Evolutionary conservation across 192 early-diverging fungal species (phyloP).

Genomic region (Coemansia biformis): DNA sequence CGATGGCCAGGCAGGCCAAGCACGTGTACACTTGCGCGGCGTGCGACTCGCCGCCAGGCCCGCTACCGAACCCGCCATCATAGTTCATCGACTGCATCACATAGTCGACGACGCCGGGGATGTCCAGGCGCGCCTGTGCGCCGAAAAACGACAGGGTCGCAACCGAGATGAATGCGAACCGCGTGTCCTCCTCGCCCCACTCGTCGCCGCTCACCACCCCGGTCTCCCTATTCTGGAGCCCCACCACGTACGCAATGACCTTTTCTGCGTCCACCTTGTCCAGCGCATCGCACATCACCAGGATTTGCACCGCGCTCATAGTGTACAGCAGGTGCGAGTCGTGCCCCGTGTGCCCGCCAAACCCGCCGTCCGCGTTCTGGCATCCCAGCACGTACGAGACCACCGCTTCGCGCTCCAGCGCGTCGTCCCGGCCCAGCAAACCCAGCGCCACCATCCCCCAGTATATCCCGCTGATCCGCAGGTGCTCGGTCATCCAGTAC

Average conservation of each 20-base stretch:
- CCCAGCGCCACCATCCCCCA: conserved; percentile 87
- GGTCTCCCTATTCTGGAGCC: conserved; percentile 55
- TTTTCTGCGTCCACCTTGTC: conserved; percentile 64
- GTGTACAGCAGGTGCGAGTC: conserved; percentile 91
- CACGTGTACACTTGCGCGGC: conserved; percentile 90
- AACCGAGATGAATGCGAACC: conserved; percentile 86
- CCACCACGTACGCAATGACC: conserved; percentile 62
- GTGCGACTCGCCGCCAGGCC: conserved; percentile 88
- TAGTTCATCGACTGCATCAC: conserved; percentile 82
- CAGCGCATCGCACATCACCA: conserved; percentile 75
- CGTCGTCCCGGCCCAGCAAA: conserved; percentile 60
- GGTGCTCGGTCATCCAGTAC: conserved; percentile 90
- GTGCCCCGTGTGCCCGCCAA: conserved; percentile 80
- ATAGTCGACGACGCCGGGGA: conserved; percentile 65
- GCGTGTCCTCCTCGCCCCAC: conserved; percentile 92
- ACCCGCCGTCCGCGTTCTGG: conserved; percentile 76
- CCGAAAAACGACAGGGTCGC: conserved; percentile 73
- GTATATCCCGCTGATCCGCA: conserved; percentile 87
- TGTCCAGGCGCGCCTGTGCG: conserved; percentile 59
- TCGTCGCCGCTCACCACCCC: conserved; percentile 87
- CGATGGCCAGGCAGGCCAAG: conserved; percentile 82
- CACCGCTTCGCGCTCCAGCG: conserved; percentile 64
- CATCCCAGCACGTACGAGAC: conserved; percentile 77
- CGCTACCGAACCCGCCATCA: conserved; percentile 92
- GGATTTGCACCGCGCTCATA: conserved; percentile 83